These are phyloP conservation scores for Raddia guianensis DNA, from an alignment of 176 grass and related monocot species.

Conservation along the genomic window DNA sequence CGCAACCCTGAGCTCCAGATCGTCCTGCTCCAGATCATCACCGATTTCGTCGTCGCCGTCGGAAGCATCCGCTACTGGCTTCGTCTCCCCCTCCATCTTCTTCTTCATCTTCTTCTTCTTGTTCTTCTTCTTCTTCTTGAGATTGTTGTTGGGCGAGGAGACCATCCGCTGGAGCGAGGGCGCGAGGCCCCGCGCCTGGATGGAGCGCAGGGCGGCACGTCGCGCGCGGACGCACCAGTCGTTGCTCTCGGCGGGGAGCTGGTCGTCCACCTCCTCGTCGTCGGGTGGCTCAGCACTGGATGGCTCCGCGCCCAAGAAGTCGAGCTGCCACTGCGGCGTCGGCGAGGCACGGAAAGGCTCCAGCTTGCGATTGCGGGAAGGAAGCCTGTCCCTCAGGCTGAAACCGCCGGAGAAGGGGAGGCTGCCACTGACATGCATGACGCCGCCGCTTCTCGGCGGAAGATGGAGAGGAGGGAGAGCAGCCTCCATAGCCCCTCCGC, in stretches of 20 bases:
- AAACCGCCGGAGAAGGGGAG: not conserved
- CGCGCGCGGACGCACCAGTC: slow-evolving; percentile 90
- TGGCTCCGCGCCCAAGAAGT: slow-evolving; percentile 35
- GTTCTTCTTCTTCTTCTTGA: slow-evolving; percentile 50
- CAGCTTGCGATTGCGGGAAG: slow-evolving; percentile 20
- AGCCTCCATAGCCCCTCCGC: slow-evolving; percentile 17
- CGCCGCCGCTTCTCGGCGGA: not conserved
- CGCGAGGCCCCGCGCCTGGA: slow-evolving; percentile 69
- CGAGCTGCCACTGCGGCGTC: slow-evolving; percentile 54
- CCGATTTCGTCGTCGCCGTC: slow-evolving; percentile 34
- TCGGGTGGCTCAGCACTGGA: not conserved
- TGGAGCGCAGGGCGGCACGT: slow-evolving; percentile 66
- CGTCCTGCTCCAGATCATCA: slow-evolving; percentile 44
- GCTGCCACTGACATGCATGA: not conserved
- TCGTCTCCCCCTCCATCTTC: not conserved
- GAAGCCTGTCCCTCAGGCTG: not conserved
- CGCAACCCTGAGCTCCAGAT: slow-evolving; percentile 54
- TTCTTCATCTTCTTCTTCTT: slow-evolving; percentile 42
- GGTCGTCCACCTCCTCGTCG: slow-evolving; percentile 29
- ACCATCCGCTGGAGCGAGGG: slow-evolving; percentile 62
- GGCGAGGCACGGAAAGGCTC: slow-evolving; percentile 23
- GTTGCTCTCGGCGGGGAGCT: slow-evolving; percentile 49
- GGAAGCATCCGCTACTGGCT: not conserved
- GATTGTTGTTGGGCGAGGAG: slow-evolving; percentile 52
- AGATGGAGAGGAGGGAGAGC: slow-evolving; percentile 11